Conservation (phyloP, 192 early-diverging fungal genomes). For the Fimicolochytrium jonesii region DNA sequence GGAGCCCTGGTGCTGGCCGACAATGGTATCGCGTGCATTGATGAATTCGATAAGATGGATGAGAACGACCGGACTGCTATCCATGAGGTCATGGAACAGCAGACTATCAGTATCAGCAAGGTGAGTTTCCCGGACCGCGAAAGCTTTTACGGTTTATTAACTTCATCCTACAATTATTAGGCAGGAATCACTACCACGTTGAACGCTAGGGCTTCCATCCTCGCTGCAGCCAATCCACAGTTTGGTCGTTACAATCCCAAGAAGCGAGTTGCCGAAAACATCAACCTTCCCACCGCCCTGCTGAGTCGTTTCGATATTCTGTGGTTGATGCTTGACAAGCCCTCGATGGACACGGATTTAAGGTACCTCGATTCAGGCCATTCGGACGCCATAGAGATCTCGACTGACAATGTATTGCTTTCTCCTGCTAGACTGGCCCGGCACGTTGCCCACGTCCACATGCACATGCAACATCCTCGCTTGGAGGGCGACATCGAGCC, state of each 20-base stretch:
- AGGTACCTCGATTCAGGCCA: too few species aligned
- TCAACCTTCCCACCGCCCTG: conserved; percentile 93
- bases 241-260: conserved; percentile 89
- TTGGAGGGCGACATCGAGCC: conserved; percentile 56
- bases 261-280: conserved; percentile 69
- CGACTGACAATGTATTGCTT: too few species aligned
- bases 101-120: conserved; percentile 96
- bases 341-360: conserved; percentile 72
- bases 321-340: conserved; percentile 87
- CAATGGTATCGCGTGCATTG: conserved; percentile 97
- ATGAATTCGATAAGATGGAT: conserved; percentile 99
- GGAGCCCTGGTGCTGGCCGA: conserved; percentile 96
- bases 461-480: conserved; percentile 69
- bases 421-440: conserved; percentile 57
- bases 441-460: conserved; percentile 93
- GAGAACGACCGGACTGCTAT: conserved; percentile 94
- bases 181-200: conserved; percentile 97
- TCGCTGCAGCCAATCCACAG: conserved; percentile 96
- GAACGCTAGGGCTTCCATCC: conserved; percentile 90
- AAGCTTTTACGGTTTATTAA: too few species aligned
- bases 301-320: conserved; percentile 90
- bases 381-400: too few species aligned
- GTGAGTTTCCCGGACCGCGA: too few species aligned
- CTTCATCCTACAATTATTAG: too few species aligned
- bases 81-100: conserved; percentile 99